Base-by-base conservation (phyloP, 2,329 filamentous ascomycete genomes). In the Pseudogymnoascus sp. region DNA sequence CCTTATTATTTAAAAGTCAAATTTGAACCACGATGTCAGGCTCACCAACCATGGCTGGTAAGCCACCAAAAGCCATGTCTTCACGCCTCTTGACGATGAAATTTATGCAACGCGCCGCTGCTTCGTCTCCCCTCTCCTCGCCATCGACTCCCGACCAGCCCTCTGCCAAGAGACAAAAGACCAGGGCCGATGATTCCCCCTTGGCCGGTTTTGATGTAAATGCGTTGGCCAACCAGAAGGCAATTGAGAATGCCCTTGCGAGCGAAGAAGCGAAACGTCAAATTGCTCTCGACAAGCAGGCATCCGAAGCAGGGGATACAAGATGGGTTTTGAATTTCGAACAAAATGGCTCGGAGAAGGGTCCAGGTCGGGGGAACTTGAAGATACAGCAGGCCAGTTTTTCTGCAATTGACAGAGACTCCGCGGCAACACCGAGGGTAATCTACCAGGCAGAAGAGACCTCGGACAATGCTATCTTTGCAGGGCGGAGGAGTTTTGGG, bases 21-120 rank as follows among this genome's bases (percentile, higher is more conserved):
- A 62, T 75, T 74, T 32, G 5, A 20, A n/a, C n/a, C 7, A 18
- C 47, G n/a, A 54, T 54, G 74, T 65, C 71, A 57, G 64, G 62
- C 47, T 65, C 68, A 63, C 71, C 68, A 57, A 79, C 81, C 73
- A 54, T 54, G 47, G 47, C 47, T 32, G 47, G 47, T 16, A 85
- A 78, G 63, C 78, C 83, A 54, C 82, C 82, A 32, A 88, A 88
- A 74, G 81, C 80, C 50, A 91, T 95, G 85, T 96, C 92, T 65
- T 92, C 88, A 62, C 86, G 91, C 67, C 86, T 97, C 57, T 80
- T 95, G 70, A 92, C 89, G 37, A 97, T 96, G 91, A 96, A 96
- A 78, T 97, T 97, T 72, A 97, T 97, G 92, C 92, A 96, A 78
- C 84, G 92, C 69, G 89, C 89, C 64, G 88, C 86, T 58, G 85